These are phyloP conservation scores for Fusarium lateritium DNA, from an alignment of 2,329 filamentous ascomycete species.

Conservation along the genomic window DNA sequence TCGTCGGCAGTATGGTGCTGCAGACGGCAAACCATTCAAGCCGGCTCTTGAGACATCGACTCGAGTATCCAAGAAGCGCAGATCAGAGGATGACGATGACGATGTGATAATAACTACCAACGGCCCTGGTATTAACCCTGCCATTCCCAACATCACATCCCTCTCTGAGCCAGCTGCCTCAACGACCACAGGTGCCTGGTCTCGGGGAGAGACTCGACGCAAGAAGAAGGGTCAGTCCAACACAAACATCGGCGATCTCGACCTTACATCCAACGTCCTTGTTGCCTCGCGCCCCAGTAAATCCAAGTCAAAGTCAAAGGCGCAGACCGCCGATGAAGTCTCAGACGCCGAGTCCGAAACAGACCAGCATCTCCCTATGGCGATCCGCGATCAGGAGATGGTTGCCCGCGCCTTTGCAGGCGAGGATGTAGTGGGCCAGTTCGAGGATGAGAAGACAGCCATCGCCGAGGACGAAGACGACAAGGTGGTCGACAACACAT, in stretches of 20 bases:
- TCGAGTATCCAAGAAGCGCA: conserved; percentile 50
- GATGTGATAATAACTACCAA: conserved; percentile 50
- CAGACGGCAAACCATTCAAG: conserved; percentile 53
- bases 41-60: conserved; percentile 51
- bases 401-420: conserved; percentile 90
- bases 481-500: conserved; percentile 84
- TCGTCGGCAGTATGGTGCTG: conserved; percentile 76
- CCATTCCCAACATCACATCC: conserved; percentile 39
- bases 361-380: conserved; percentile 68
- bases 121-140: conserved; percentile 29
- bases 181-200: conserved; percentile 60
- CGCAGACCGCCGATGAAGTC: conserved; percentile 48
- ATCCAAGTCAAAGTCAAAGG: conserved; percentile 49
- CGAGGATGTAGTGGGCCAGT: conserved; percentile 86
- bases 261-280: conserved; percentile 57
- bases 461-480: conserved; percentile 83
- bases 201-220: conserved; percentile 55
- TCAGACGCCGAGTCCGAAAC: conserved; percentile 60
- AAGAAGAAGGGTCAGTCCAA: conserved; percentile 56
- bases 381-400: conserved; percentile 75
- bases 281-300: conserved; percentile 52
- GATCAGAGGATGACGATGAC: conserved; percentile 46
- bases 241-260: conserved; percentile 56
- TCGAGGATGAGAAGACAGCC: conserved; percentile 83
- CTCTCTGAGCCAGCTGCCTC: conserved; percentile 39